Percentiles rank a stretch among this genome's conserved stretches.
Conservation (phyloP, 2,329 filamentous ascomycete species). For the Exophiala viscosa region DNA sequence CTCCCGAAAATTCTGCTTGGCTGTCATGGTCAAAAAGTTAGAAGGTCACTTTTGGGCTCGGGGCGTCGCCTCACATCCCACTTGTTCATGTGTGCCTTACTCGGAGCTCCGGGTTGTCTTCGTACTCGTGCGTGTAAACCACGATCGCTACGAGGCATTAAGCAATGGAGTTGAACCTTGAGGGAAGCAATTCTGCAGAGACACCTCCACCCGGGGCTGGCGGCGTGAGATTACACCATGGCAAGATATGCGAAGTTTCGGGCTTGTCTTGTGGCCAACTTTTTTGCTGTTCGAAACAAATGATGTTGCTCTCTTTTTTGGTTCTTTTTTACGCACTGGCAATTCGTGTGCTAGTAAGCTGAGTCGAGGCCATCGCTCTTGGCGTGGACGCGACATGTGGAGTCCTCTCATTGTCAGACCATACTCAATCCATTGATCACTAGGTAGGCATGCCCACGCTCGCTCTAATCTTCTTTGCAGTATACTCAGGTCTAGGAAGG, state of each 20-base stretch:
- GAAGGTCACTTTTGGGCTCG: slow-evolving; percentile 25
- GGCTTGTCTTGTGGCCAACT: slow-evolving; percentile 33
- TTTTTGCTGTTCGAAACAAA: slow-evolving; percentile 26
- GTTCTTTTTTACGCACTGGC: slow-evolving; percentile 1
- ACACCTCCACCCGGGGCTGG: slow-evolving; percentile 52
- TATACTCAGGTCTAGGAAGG: too few relatives aligned
- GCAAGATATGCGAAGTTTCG: slow-evolving; percentile 31
- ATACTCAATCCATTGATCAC: too few relatives aligned
- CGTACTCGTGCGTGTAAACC: slow-evolving; percentile 55
- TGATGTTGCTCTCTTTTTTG: neutral
- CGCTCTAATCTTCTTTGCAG: too few relatives aligned
- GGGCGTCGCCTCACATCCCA: slow-evolving; percentile 27
- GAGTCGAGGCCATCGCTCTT: too few relatives aligned
- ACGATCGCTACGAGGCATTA: slow-evolving; percentile 51
- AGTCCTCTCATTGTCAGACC: too few relatives aligned
- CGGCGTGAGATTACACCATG: slow-evolving; percentile 52
- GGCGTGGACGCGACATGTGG: neutral
- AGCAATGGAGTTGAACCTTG: slow-evolving; percentile 53
- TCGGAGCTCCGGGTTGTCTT: slow-evolving; percentile 52
- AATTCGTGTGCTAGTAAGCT: too few relatives aligned
- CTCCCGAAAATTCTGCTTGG: slow-evolving; percentile 2
- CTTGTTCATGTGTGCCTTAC: slow-evolving; percentile 47
- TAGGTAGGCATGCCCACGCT: too few relatives aligned
- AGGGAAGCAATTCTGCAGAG: slow-evolving; percentile 60
- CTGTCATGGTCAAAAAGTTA: slow-evolving; percentile 29